Percentiles rank a stretch among this genome's conserved stretches.
These are phyloP conservation scores for Cutaneotrichosporon arboriforme DNA, from an alignment of 1,284 basidiomycete genomes.

Conservation along the genomic window DNA sequence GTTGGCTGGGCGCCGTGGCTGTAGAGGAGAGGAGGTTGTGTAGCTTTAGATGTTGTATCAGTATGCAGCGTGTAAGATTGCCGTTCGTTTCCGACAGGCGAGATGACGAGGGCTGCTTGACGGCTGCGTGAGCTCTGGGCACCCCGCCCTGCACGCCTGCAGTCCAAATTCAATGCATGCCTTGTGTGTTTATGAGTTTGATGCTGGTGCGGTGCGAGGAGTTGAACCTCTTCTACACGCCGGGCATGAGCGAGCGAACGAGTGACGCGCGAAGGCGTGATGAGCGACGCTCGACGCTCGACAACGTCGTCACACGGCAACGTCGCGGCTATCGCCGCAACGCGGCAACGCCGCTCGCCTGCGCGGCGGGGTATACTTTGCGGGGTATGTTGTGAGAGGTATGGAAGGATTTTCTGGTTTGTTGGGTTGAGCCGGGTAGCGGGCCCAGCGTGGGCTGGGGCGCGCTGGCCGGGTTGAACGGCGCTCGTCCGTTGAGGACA, in stretches of 20 bases:
- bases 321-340: too few species aligned
- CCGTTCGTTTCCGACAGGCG: neutral
- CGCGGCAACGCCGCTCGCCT: too few species aligned
- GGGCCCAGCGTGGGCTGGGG: too few species aligned
- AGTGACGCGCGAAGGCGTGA: too few species aligned
- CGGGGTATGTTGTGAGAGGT: conserved; percentile 17
- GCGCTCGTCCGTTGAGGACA: conserved; percentile 18
- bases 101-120: neutral
- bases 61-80: neutral
- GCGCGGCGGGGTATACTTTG: conserved; percentile 15
- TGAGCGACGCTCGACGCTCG: too few species aligned
- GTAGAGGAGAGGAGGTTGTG: conserved; percentile 17
- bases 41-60: conserved; percentile 3
- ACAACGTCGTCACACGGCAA: too few species aligned
- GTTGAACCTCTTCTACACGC: conserved; percentile 9
- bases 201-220: conserved; percentile 2
- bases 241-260: neutral
- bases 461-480: conserved; percentile 14
- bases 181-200: neutral
- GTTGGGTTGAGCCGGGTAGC: conserved; percentile 14
- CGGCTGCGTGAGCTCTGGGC: neutral
- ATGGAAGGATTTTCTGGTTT: too few species aligned
- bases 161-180: conserved; percentile 3
- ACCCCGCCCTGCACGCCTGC: neutral
- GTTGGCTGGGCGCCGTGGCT: conserved; percentile 81